Conservation (phyloP, 306 rosid species). For the Prinsepia uniflora region DNA sequence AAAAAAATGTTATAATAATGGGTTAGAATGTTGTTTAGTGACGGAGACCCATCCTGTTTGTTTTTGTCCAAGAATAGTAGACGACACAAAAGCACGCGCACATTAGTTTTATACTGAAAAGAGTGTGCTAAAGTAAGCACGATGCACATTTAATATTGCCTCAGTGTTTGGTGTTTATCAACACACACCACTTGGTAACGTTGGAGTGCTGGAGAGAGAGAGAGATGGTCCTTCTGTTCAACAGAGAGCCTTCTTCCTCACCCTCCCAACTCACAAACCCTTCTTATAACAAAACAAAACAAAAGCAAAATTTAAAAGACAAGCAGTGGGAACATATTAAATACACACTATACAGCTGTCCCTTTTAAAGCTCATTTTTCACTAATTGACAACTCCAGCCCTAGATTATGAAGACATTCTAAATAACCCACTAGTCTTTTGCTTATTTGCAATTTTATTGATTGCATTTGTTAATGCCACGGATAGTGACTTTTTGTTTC, state of each 20-base stretch:
- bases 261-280: background rate
- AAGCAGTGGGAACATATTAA: no score
- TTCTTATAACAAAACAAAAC: background rate
- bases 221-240: background rate
- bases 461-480: background rate
- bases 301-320: no score
- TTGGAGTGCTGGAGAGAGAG: background rate
- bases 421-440: background rate
- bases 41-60: background rate
- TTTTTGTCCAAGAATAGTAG: slow-evolving; percentile 15
- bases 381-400: background rate
- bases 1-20: no score
- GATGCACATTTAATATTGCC: slow-evolving; percentile 4
- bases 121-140: slow-evolving; percentile 16
- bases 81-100: slow-evolving; percentile 23
- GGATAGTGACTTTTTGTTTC: no score
- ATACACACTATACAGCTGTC: no score
- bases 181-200: background rate
- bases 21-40: background rate
- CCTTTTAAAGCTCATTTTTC: no score
- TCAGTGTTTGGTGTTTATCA: slow-evolving; percentile 3
- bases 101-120: slow-evolving; percentile 9
- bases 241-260: background rate
- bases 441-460: background rate
- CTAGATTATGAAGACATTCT: background rate